These are phyloP conservation scores for Sparassis latifolia DNA, from an alignment of 1,284 basidiomycete species.

Conservation along the genomic window DNA sequence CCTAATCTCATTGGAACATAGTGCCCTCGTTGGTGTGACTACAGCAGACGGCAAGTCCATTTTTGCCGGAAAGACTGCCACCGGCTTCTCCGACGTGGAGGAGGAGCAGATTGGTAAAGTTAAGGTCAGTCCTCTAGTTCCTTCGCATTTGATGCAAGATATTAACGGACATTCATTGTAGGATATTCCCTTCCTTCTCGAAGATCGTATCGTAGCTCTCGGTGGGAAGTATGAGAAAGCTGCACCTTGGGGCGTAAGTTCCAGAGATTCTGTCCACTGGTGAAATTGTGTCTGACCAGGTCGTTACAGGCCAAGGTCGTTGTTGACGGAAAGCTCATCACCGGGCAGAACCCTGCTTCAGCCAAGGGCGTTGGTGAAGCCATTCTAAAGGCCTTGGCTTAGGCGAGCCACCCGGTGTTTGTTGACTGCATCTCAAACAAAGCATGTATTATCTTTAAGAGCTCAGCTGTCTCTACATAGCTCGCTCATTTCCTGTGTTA, in stretches of 20 bases:
- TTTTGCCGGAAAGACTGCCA: constrained; percentile 53
- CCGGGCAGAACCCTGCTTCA: constrained; percentile 73
- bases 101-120: constrained; percentile 45
- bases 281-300: background rate
- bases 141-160: no score
- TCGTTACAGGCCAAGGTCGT: constrained; percentile 34
- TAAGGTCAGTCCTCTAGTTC: constrained; percentile 22
- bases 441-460: no score
- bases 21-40: constrained; percentile 48
- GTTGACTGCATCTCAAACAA: no score
- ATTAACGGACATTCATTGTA: constrained; percentile 2
- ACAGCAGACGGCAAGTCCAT: constrained; percentile 54
- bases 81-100: constrained; percentile 70
- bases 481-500: no score
- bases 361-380: constrained; percentile 45
- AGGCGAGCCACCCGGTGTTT: no score
- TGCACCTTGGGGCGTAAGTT: constrained; percentile 46
- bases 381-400: constrained; percentile 30
- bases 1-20: constrained; percentile 1
- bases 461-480: no score
- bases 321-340: constrained; percentile 41
- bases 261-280: background rate
- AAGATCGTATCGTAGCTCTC: constrained; percentile 52
- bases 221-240: constrained; percentile 63
- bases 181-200: constrained; percentile 65